These are phyloP conservation scores for Trypanosoma conorhini DNA, from an alignment of 208 protist genomes.

Conservation along the genomic window DNA sequence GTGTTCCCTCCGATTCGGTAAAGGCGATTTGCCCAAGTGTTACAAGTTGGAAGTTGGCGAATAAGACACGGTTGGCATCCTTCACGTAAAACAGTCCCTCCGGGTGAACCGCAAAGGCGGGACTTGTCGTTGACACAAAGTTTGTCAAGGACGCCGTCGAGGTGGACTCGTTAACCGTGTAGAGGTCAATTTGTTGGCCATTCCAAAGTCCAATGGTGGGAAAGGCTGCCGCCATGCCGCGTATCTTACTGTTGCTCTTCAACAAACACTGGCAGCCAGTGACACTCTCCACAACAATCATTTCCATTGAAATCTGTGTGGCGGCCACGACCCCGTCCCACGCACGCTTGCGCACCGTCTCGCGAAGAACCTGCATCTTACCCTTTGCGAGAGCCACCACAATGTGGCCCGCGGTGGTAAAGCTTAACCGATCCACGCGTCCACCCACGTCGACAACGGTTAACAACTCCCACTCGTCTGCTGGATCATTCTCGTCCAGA, in stretches of 20 bases:
- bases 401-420: constrained; percentile 61
- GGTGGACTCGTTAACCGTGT: constrained; percentile 84
- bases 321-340: constrained; percentile 85
- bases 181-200: constrained; percentile 86
- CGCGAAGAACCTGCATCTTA: constrained; percentile 81
- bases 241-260: constrained; percentile 67
- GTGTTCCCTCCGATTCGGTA: constrained; percentile 81
- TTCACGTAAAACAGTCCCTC: constrained; percentile 89
- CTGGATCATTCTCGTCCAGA: constrained; percentile 26
- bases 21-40: constrained; percentile 83
- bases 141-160: constrained; percentile 70
- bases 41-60: constrained; percentile 78
- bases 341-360: constrained; percentile 78
- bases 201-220: constrained; percentile 90
- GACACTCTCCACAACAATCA: constrained; percentile 86
- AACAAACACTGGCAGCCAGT: constrained; percentile 86
- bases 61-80: constrained; percentile 62
- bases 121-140: constrained; percentile 67
- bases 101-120: constrained; percentile 82
- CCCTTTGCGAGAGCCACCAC: constrained; percentile 49
- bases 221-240: constrained; percentile 81
- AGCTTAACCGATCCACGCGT: constrained; percentile 58
- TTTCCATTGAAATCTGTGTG: constrained; percentile 85
- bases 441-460: constrained; percentile 70
- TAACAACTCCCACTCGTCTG: constrained; percentile 66